These are phyloP conservation scores for Quercus aquifolioides DNA, from an alignment of 306 rosid genomes.

Conservation along the genomic window DNA sequence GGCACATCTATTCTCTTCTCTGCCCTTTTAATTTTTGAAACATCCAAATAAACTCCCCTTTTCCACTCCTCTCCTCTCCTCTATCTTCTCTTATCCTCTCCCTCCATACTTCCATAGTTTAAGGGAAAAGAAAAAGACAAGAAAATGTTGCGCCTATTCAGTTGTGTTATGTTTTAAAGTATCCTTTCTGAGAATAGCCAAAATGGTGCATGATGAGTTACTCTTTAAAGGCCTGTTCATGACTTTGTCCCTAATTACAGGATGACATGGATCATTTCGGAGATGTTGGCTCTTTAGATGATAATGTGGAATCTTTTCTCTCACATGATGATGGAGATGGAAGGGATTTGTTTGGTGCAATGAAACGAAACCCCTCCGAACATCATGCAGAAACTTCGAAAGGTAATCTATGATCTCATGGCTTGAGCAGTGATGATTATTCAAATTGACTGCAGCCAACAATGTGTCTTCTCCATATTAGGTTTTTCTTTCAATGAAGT, in stretches of 20 bases:
- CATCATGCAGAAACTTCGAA: conserved; percentile 80
- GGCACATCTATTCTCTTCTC: too few species aligned
- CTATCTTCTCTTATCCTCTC: too few species aligned
- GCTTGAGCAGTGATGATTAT: conserved; percentile 23
- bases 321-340: conserved; percentile 90
- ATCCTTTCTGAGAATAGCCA: neutral
- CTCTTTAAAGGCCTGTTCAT: conserved; percentile 8
- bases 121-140: neutral
- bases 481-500: conserved; percentile 81
- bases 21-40: too few species aligned
- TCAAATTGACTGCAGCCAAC: conserved; percentile 17
- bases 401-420: conserved; percentile 46
- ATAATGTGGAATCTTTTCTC: conserved; percentile 88
- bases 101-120: too few species aligned
- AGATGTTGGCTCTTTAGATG: conserved; percentile 91
- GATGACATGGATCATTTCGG: conserved; percentile 90
- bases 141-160: neutral
- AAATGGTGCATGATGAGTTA: conserved; percentile 6
- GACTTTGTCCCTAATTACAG: conserved; percentile 39
- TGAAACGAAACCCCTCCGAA: conserved; percentile 73
- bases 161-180: conserved; percentile 17
- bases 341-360: conserved; percentile 78
- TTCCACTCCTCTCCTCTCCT: too few species aligned
- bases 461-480: conserved; percentile 34
- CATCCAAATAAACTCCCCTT: too few species aligned